Base-by-base conservation (phyloP, 2,329 filamentous ascomycete genomes). In the Volutella citrinella region DNA sequence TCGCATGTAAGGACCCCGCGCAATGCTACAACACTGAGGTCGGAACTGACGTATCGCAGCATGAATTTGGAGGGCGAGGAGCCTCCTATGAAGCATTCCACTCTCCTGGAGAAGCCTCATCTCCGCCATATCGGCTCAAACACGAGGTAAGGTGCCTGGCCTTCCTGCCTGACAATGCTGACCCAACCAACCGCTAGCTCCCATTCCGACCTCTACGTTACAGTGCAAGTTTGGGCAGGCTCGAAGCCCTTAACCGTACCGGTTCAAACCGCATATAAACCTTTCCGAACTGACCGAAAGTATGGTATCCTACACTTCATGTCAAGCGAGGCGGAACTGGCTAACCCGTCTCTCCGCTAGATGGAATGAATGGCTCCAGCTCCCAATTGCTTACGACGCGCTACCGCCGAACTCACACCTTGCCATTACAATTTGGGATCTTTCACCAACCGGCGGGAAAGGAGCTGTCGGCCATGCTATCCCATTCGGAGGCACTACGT, bases 311-410 rank as follows among this genome's bases (percentile, higher is more conserved):
- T 28, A 13, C 3, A 14, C 11, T 10, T 21, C 23, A 20, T 16
- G 6, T 19, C 16, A 23, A 20, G n/a, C 27, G n/a, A 13, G 31
- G 30, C 33, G 50, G 28, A 52, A 36, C 16, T 18, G 30, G 27
- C 31, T 34, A 27, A 54, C 38, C n/a, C n/a, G n/a, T n/a, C n/a
- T n/a, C n/a, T n/a, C 20, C 20, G 8, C 20, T 22, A 81, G 80
- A 56, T 96, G 93, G 93, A 95, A 95, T 58, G 91, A 97, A 67
- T 98, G 94, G 93, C 77, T 98, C 18, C 80, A 84, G 19, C 69
- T 98, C 23, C 91, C 93, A 1, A 80, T 97, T 42, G 76, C 81
- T 5, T 93, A 96, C 61, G 82, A 86, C 42, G 83, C 84, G 38
- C 76, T 95, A 2, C 90, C 93, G 1, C 69, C 82, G 26, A 87